A percentile compares a stretch with the other conserved stretches of the same genome.
phyloP scores from a whole-genome alignment of 371 early-diverging fungal genomes.

The Umbelopsis sp. region DNA sequence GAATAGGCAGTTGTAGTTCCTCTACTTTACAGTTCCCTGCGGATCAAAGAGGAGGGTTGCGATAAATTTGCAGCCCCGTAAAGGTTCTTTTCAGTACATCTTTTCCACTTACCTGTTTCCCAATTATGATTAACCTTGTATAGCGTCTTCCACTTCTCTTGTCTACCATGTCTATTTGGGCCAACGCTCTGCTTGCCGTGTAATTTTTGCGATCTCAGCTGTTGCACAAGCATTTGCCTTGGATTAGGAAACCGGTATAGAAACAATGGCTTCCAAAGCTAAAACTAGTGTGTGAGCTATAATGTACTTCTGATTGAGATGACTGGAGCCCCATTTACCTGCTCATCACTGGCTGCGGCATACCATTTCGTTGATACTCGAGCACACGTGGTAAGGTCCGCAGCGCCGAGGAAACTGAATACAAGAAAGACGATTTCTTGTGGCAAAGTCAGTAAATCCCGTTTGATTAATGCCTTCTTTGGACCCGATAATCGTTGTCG shows the following conservation, averaged over 20 bases:
- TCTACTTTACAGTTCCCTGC: slow-evolving; percentile 39
- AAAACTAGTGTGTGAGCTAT: background rate
- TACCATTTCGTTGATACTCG: slow-evolving; percentile 45
- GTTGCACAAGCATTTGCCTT: slow-evolving; percentile 18
- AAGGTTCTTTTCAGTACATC: background rate
- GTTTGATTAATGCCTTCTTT: background rate
- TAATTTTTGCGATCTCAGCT: slow-evolving; percentile 13
- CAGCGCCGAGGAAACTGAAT: slow-evolving; percentile 43
- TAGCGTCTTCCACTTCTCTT: slow-evolving; percentile 43
- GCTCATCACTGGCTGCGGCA: slow-evolving; percentile 48
- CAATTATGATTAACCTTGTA: slow-evolving; percentile 52
- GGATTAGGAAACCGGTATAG: slow-evolving; percentile 35
- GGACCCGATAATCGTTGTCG: background rate
- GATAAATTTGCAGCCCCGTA: too few species aligned
- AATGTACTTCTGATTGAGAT: background rate
- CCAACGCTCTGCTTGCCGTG: slow-evolving; percentile 7
- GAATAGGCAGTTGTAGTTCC: slow-evolving; percentile 13
- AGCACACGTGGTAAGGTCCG: slow-evolving; percentile 48
- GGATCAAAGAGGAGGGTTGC: background rate
- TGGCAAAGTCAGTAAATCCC: slow-evolving; percentile 30
- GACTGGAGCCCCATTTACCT: slow-evolving; percentile 31
- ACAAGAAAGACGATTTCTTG: slow-evolving; percentile 52
- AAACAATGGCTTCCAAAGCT: slow-evolving; percentile 59
- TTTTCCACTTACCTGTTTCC: slow-evolving; percentile 37
- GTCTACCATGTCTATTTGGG: background rate